Conservation (phyloP, 2,329 filamentous ascomycete species). For the Fusarium sp. region DNA sequence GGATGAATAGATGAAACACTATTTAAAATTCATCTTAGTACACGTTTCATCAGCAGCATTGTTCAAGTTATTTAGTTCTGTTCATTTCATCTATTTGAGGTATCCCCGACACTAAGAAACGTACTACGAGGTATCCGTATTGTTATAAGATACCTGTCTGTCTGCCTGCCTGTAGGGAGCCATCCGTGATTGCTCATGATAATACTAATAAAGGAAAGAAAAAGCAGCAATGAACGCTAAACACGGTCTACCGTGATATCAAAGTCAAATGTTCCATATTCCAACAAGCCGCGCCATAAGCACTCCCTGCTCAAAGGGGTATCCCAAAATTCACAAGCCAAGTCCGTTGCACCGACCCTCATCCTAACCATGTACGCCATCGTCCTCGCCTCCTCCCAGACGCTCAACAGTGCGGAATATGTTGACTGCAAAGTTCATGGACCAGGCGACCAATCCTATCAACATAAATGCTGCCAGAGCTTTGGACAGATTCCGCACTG, state of each 20-base stretch:
- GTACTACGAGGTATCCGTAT: background rate
- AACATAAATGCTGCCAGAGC: constrained; percentile 82
- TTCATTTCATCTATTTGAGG: background rate
- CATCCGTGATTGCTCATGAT: background rate
- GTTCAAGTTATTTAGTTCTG: background rate
- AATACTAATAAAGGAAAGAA: constrained; percentile 5
- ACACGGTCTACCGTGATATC: constrained; percentile 26
- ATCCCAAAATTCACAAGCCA: constrained; percentile 28
- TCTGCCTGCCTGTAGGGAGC: background rate
- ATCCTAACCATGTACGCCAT: constrained; percentile 38
- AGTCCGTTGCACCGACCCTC: constrained; percentile 7
- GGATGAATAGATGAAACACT: background rate
- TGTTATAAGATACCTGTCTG: background rate
- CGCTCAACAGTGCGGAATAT: constrained; percentile 76
- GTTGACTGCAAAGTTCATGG: constrained; percentile 88
- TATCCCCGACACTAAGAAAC: constrained; percentile 20
- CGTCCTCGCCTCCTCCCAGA: constrained; percentile 66
- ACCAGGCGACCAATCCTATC: constrained; percentile 87
- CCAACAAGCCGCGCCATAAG: constrained; percentile 18
- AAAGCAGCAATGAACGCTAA: constrained; percentile 32
- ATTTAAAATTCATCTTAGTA: background rate
- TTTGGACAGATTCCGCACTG: constrained; percentile 67
- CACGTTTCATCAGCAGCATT: background rate
- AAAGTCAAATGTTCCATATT: constrained; percentile 18
- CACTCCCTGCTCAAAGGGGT: constrained; percentile 37